phyloP scores from a whole-genome alignment of 805 yeast genomes.

The Candida ipomoeae region DNA sequence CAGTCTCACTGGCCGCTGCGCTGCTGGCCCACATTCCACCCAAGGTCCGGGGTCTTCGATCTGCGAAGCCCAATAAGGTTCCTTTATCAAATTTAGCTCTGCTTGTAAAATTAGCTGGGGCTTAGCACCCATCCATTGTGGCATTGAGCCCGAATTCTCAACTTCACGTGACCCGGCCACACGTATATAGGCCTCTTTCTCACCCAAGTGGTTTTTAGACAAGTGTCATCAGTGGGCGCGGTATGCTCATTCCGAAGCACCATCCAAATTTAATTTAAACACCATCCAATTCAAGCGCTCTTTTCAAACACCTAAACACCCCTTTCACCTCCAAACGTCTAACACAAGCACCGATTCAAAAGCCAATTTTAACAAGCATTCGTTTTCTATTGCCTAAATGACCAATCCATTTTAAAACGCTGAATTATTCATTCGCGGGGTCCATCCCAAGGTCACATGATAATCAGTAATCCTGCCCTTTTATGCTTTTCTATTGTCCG shows the following conservation, averaged over 20 bases:
- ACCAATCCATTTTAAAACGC: too few species aligned
- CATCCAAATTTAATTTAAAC: not conserved
- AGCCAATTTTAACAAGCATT: too few species aligned
- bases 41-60: not conserved
- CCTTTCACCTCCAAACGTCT: not conserved
- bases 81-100: not conserved
- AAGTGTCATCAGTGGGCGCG: not conserved
- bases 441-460: too few species aligned
- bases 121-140: not conserved
- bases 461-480: too few species aligned
- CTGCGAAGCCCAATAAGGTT: not conserved
- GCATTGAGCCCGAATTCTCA: not conserved
- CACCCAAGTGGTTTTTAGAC: not conserved
- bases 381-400: too few species aligned
- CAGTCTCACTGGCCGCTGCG: not conserved
- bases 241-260: not conserved
- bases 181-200: not conserved
- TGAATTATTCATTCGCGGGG: too few species aligned
- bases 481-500: too few species aligned
- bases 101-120: not conserved
- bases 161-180: not conserved
- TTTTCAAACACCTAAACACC: not conserved
- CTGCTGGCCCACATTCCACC: not conserved
- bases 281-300: too few species aligned
- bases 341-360: too few species aligned